Evolutionary conservation across 192 early-diverging fungal genomes (phyloP), one percentile per base, ranked within the genome.

Genomic region (Jimgerdemannia flammicorona): DNA sequence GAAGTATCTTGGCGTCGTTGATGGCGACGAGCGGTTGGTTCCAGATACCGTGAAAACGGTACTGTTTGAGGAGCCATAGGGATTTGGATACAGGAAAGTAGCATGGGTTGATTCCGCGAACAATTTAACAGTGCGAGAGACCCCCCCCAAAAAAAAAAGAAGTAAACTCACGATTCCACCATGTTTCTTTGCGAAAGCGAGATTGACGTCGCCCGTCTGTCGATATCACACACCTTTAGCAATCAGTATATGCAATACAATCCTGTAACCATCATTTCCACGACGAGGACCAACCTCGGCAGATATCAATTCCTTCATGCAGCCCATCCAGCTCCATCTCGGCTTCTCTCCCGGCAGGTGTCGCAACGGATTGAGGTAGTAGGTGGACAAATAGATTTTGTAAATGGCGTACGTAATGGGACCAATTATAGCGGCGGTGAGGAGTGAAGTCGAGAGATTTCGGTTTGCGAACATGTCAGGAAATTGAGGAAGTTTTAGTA

Each of bases 1-100:
- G 84, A 11, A 89, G 64, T 7, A 84, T 44, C 63, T 85, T 77
- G 39, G 86, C 79, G 67, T 89, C 86, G 0, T 87, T 83, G 11
- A 90, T 54, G 4, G 84, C 17, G 20, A 89, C 71, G 3, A 81
- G 72, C 6, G 69, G 78, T 3, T 2, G 64, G 66, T 85, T 81
- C 59, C 87, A 84, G 4, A 86, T 44, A 7, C 82, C 82, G 39
- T 81, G 74, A 63, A 89, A 90, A 8, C 19, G 20, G 67, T 68
- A 68, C 67, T 68, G n/a, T 54, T 54, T 7, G 4, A 11, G 11
- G 11, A 54, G 49, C 49, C n/a, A n/a, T n/a, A n/a, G n/a, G n/a
- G n/a, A n/a, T n/a, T n/a, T n/a, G n/a, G n/a, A n/a, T n/a, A n/a
- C n/a, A n/a, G n/a, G n/a, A n/a, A n/a, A n/a, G n/a, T n/a, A n/a